These are phyloP conservation scores for Umbelopsis vinacea DNA, from an alignment of 192 early-diverging fungal species.

Conservation along the genomic window DNA sequence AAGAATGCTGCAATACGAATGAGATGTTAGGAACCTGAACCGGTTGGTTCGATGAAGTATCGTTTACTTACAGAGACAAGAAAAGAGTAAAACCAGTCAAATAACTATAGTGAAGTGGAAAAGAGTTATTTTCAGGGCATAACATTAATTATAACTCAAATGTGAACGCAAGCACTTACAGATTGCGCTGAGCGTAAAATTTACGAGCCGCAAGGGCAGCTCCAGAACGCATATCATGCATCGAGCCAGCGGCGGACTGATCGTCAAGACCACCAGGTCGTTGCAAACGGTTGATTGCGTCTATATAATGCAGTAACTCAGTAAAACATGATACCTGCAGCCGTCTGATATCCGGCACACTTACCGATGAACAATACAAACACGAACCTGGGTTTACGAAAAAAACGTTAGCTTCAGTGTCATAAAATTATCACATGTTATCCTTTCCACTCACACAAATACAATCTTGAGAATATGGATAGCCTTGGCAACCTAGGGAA, in stretches of 20 bases:
- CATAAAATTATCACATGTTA: neutral
- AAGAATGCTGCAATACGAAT: slow-evolving; percentile 42
- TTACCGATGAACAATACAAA: slow-evolving; percentile 63
- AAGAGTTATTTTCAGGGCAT: too few species aligned
- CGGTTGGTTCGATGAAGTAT: neutral
- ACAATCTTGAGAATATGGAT: slow-evolving; percentile 52
- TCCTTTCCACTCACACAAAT: slow-evolving; percentile 51
- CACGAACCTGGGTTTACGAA: slow-evolving; percentile 49
- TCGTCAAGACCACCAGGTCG: slow-evolving; percentile 31
- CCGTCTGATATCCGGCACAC: neutral
- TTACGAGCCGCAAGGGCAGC: slow-evolving; percentile 47
- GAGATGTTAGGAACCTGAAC: neutral
- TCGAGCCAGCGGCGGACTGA: slow-evolving; percentile 9
- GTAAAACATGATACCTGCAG: neutral
- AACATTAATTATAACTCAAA: too few species aligned
- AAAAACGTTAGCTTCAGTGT: neutral
- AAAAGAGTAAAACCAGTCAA: slow-evolving; percentile 64
- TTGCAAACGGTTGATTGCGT: slow-evolving; percentile 55
- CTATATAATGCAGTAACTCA: slow-evolving; percentile 30
- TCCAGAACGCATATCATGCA: slow-evolving; percentile 44
- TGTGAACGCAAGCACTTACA: slow-evolving; percentile 30
- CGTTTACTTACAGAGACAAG: slow-evolving; percentile 52
- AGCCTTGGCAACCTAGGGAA: slow-evolving; percentile 31
- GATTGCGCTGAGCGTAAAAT: slow-evolving; percentile 65
- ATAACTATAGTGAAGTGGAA: slow-evolving; percentile 37